phyloP scores from a whole-genome alignment of 73 alveolate species.

The Tetrahymena malaccensis region DNA sequence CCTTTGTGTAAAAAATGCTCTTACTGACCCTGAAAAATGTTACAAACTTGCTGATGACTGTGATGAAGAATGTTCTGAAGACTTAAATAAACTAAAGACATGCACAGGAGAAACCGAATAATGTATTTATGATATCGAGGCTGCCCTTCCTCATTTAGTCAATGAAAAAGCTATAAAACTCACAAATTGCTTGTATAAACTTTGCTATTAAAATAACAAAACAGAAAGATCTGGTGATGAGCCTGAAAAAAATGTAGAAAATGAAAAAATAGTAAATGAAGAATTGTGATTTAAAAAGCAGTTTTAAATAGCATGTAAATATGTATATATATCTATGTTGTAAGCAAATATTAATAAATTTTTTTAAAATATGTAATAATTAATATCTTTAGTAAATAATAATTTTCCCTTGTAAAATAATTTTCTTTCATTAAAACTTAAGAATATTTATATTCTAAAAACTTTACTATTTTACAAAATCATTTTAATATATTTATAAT shows the following conservation, averaged over 20 bases:
- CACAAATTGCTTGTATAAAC: neutral
- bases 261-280: neutral
- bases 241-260: neutral
- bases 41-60: neutral
- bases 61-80: neutral
- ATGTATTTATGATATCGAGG: neutral
- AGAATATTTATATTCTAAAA: too few relatives aligned
- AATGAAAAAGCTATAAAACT: neutral
- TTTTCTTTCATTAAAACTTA: too few relatives aligned
- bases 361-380: too few relatives aligned
- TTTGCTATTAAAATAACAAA: neutral
- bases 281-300: neutral
- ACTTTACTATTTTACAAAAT: too few relatives aligned
- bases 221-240: neutral
- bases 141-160: neutral
- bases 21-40: neutral
- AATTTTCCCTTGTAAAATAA: too few relatives aligned
- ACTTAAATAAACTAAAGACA: neutral
- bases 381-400: too few relatives aligned
- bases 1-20: neutral
- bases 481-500: too few relatives aligned
- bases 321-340: too few relatives aligned
- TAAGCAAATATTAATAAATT: too few relatives aligned
- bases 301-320: too few relatives aligned
- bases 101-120: neutral